A percentile compares a stretch with the other conserved stretches of the same genome.
Evolutionary conservation across 2,329 filamentous ascomycete genomes (phyloP).

Genomic region (Raffaelea ambrosiae): DNA sequence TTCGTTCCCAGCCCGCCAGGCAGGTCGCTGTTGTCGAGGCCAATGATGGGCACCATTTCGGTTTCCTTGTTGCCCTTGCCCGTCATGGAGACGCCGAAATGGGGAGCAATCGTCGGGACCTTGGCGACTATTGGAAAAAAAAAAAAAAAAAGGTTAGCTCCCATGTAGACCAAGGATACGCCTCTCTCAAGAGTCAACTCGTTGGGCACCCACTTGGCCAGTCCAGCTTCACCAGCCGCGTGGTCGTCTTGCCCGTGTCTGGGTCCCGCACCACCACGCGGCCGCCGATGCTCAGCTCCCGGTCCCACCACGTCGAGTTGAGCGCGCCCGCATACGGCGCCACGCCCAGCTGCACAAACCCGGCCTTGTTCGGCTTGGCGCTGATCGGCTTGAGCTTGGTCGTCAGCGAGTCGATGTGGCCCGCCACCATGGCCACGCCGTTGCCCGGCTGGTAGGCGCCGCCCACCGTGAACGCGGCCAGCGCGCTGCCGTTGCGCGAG

Average conservation of each 20-base stretch:
- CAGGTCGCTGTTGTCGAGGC: slow-evolving; percentile 63
- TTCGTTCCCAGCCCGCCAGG: slow-evolving; percentile 24
- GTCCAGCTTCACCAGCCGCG: slow-evolving; percentile 79
- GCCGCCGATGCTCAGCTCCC: slow-evolving; percentile 85
- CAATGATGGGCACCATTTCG: slow-evolving; percentile 88
- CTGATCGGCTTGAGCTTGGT: slow-evolving; percentile 87
- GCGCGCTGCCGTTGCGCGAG: slow-evolving; percentile 24
- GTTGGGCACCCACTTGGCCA: slow-evolving; percentile 59
- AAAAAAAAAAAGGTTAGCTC: neutral
- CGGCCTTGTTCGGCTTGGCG: slow-evolving; percentile 72
- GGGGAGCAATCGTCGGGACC: slow-evolving; percentile 84
- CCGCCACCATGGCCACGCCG: slow-evolving; percentile 51
- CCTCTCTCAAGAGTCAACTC: neutral
- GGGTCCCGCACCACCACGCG: slow-evolving; percentile 74
- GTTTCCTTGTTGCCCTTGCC: slow-evolving; percentile 74
- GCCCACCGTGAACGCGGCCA: slow-evolving; percentile 28
- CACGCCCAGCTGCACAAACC: slow-evolving; percentile 82
- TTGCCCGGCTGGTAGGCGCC: slow-evolving; percentile 26
- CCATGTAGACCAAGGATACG: slow-evolving; percentile 9
- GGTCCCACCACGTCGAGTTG: slow-evolving; percentile 93
- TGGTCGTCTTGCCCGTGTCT: slow-evolving; percentile 64
- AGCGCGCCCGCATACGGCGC: slow-evolving; percentile 86
- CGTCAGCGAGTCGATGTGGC: slow-evolving; percentile 88
- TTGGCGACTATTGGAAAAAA: slow-evolving; percentile 51
- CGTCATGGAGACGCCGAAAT: slow-evolving; percentile 74